Base-by-base conservation (phyloP, 768 basidiomycete genomes). In the Rhodotorula taiwanensis region DNA sequence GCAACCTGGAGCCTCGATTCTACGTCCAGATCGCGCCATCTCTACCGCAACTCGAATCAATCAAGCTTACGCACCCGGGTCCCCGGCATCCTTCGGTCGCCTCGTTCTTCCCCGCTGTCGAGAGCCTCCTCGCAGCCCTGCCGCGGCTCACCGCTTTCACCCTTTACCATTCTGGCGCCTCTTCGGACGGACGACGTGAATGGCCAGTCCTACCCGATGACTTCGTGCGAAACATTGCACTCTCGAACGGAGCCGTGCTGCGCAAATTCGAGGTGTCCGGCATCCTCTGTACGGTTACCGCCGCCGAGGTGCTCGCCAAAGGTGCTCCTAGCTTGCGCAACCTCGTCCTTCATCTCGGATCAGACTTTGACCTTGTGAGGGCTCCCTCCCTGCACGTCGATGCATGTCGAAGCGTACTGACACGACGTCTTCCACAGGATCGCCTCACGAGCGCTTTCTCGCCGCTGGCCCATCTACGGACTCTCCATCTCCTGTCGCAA, bases 21-120 rank as follows among this genome's bases (percentile, higher is more conserved):
- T 69, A 52, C 47, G 14, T 33, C 41, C 39, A 30, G 36, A 53
- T 47, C 25, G 63, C 63, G 0, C 57, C 63, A 0, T 39, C 48
- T 5, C 67, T 69, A 48, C 2, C 53, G 5, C 21, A 15, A 1
- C 63, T 69, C 18, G 20, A 39, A 15, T 65, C 63, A 2, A 52
- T 69, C 50, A 64, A 65, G 42, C 39, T 69, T 33, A 69, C 67
- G 2, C 67, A 69, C 34, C 67, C 67, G 0, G 67, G 67, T 1
- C 67, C 63, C 10, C 52, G 45, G 0, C 67, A 69, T n/a, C 54
- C 60, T 0, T 16, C 52, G 5, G 52, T 61, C 3, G 13, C 63
- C 11, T 15, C 28, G 0, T 69, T 69, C 63, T 57, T 65, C 33
- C 67, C 67, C 14, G 28, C 67, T 1, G 49, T 69, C 53, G 54